Evolutionary conservation across 805 yeast species (phyloP).

Genomic region (Candida arabinofermentans): DNA sequence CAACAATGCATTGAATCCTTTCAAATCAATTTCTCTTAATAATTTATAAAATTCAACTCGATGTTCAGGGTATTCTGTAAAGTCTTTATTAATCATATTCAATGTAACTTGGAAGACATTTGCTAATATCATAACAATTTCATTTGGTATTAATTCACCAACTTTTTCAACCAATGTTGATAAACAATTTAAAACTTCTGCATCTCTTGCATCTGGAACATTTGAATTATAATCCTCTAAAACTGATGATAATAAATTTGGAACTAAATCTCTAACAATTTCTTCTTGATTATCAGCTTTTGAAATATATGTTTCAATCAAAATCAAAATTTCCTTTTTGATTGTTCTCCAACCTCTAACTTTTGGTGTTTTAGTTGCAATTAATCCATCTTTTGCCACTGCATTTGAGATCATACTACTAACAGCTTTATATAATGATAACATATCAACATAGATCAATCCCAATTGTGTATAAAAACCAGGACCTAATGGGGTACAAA

Average conservation of each 20-base stretch:
- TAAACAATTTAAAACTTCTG: constrained; percentile 94
- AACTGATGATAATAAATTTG: constrained; percentile 78
- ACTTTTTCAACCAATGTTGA: constrained; percentile 84
- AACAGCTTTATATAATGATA: constrained; percentile 84
- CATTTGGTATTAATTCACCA: constrained; percentile 84
- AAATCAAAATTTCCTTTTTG: constrained; percentile 86
- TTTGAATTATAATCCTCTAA: constrained; percentile 83
- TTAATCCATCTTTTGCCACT: constrained; percentile 74
- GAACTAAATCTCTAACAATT: constrained; percentile 75
- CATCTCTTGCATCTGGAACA: constrained; percentile 96
- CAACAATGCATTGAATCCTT: constrained; percentile 80
- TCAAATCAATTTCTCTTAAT: constrained; percentile 78
- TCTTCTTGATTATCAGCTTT: constrained; percentile 85
- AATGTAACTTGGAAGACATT: constrained; percentile 92
- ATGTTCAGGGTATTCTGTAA: constrained; percentile 96
- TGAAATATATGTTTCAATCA: constrained; percentile 83
- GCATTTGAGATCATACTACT: constrained; percentile 78
- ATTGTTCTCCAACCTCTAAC: constrained; percentile 95
- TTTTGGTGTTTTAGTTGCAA: constrained; percentile 92
- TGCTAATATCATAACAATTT: constrained; percentile 81
- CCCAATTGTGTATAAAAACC: constrained; percentile 87
- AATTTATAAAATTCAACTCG: constrained; percentile 93
- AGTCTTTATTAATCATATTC: constrained; percentile 92
- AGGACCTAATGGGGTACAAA: constrained; percentile 91
- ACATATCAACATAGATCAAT: constrained; percentile 81